A percentile compares a stretch with the other conserved stretches of the same genome.
phyloP scores from a whole-genome alignment of 805 yeast species.

The Ogataea polymorpha region DNA sequence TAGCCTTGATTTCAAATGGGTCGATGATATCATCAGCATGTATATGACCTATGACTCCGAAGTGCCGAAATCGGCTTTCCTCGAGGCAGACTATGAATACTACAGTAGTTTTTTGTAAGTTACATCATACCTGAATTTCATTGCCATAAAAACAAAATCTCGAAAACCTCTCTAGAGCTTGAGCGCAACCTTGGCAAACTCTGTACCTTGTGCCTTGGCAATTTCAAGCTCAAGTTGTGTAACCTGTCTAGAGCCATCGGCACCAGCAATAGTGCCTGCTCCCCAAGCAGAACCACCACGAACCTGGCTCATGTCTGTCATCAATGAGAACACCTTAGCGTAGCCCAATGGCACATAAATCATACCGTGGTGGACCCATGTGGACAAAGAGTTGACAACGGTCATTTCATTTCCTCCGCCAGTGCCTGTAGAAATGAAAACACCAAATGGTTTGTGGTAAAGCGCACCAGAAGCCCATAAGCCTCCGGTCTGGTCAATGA shows the following conservation, averaged over 20 bases:
- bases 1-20: neutral
- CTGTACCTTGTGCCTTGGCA: constrained; percentile 65
- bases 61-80: neutral
- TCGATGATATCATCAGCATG: constrained; percentile 5
- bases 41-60: constrained; percentile 1
- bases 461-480: constrained; percentile 72
- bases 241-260: constrained; percentile 73
- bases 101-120: constrained; percentile 2
- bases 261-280: constrained; percentile 74
- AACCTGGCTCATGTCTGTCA: constrained; percentile 57
- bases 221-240: constrained; percentile 59
- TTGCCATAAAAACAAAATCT: neutral
- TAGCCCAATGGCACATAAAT: constrained; percentile 77
- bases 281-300: constrained; percentile 91
- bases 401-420: constrained; percentile 79
- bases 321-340: constrained; percentile 49
- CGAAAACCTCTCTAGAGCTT: constrained; percentile 24
- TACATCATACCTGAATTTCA: neutral
- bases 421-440: constrained; percentile 68
- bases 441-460: constrained; percentile 69
- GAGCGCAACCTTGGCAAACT: constrained; percentile 49
- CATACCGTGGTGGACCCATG: constrained; percentile 73
- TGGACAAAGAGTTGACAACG: constrained; percentile 53
- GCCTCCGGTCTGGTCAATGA: constrained; percentile 76
- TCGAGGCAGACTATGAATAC: constrained; percentile 2